These are phyloP conservation scores for Apiospora pterosperma DNA, from an alignment of 2,329 filamentous ascomycete genomes.

Conservation along the genomic window DNA sequence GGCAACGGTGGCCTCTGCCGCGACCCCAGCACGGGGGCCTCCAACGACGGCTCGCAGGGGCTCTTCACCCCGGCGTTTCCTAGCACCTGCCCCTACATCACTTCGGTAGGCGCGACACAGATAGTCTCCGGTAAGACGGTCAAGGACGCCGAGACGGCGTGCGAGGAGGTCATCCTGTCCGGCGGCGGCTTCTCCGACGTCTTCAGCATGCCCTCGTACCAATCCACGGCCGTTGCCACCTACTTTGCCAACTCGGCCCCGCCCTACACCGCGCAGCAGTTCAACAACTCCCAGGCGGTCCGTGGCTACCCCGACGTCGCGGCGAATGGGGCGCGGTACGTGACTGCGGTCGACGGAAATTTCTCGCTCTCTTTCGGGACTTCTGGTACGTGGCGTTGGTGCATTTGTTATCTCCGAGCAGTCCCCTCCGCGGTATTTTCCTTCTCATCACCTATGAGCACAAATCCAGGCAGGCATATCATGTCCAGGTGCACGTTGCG, in stretches of 20 bases:
- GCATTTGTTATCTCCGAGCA: neutral
- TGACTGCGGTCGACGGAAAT: slow-evolving; percentile 38
- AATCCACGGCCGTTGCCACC: slow-evolving; percentile 33
- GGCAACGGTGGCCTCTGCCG: slow-evolving; percentile 35
- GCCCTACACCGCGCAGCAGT: slow-evolving; percentile 38
- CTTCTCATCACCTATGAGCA: too few species aligned
- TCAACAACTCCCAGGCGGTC: slow-evolving; percentile 41
- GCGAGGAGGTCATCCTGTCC: slow-evolving; percentile 42
- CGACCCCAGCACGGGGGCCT: slow-evolving; percentile 24
- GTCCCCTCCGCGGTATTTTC: too few species aligned
- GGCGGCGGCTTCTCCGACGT: slow-evolving; percentile 49
- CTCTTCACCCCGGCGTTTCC: slow-evolving; percentile 46
- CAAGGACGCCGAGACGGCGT: slow-evolving; percentile 38
- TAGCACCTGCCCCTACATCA: slow-evolving; percentile 45
- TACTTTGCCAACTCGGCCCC: slow-evolving; percentile 39
- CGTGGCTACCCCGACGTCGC: slow-evolving; percentile 47
- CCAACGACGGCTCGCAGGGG: slow-evolving; percentile 25
- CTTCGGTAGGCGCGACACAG: slow-evolving; percentile 49
- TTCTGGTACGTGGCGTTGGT: slow-evolving; percentile 23
- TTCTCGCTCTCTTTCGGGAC: slow-evolving; percentile 46
- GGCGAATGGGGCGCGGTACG: slow-evolving; percentile 40
- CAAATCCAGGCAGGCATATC: too few species aligned
- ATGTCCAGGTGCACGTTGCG: too few species aligned
- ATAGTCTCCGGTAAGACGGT: slow-evolving; percentile 36
- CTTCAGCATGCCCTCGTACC: slow-evolving; percentile 45